Evolutionary conservation across 2,329 filamentous ascomycete genomes (phyloP), one percentile per base, ranked within the genome.

Genomic region (Arachnopeziza araneosa): DNA sequence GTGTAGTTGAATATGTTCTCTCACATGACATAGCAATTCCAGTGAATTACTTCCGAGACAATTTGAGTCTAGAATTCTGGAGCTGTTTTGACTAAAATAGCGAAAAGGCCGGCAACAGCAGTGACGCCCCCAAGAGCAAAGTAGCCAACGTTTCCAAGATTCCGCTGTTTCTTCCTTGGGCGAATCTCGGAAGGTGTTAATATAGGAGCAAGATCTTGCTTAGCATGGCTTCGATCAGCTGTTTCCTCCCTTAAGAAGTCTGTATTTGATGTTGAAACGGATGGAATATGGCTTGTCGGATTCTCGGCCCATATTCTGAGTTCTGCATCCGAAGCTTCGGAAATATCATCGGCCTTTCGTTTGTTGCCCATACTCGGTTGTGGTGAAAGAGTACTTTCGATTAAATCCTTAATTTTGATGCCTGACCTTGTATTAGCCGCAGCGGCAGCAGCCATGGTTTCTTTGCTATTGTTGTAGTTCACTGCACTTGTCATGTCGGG

Each of bases 21-120:
- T 44, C 36, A 44, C 17, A 44, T 44, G 36, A 44, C 17, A 19
- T 19, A 4, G 36, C 12, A 44, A 44, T 44, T 17, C 36, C 36
- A 19, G 17, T 44, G 36, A 44, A 19, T 44, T 19, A 44, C 2
- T 19, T 12, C 36, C 17, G 36, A 44, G 17, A 44, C 36, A 14
- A 19, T 19, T 17, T 30, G 6, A 44, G 17, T 44, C 36, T 44
- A 36, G 26, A 72, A 71, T 26, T 75, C 70, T 9, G 72, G 72
- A 54, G 75, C 74, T 50, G 73, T 75, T 53, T 72, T 73, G 55
- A 75, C 73, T 56, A 76, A 64, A 51, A 70, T 66, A 14, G 71
- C 71, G 62, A 76, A 75, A 26, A 76, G 65, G 23, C 71, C 71
- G 44, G 64, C 71, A 49, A 72, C 72, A 58, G 71, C 69, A 58